These are phyloP conservation scores for Serendipita vermifera DNA, from an alignment of 768 basidiomycete species.

Conservation along the genomic window DNA sequence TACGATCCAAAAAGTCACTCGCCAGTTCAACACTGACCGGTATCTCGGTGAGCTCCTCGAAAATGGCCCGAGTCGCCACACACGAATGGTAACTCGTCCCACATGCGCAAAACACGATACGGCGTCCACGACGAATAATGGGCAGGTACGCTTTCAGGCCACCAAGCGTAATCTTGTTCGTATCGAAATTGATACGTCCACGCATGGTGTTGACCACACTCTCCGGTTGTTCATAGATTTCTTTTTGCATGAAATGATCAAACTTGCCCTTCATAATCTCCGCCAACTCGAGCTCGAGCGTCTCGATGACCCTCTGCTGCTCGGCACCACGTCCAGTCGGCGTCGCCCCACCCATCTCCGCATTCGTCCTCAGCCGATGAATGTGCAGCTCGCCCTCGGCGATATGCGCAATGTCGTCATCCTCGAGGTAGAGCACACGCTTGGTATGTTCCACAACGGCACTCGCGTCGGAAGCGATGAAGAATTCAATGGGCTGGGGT, in stretches of 20 bases:
- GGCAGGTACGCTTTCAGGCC: constrained; percentile 90
- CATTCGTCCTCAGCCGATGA: constrained; percentile 88
- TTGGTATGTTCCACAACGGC: constrained; percentile 99
- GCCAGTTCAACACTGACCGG: constrained; percentile 95
- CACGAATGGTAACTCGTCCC: constrained; percentile 98
- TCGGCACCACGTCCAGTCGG: constrained; percentile 47
- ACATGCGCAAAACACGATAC: constrained; percentile 96
- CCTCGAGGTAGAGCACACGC: constrained; percentile 95
- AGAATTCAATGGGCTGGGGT: constrained; percentile 98
- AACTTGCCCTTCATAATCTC: constrained; percentile 99
- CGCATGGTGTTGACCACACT: constrained; percentile 99
- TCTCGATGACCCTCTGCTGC: constrained; percentile 89
- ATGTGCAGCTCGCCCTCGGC: constrained; percentile 96
- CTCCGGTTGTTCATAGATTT: constrained; percentile 98
- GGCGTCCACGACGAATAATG: constrained; percentile 86
- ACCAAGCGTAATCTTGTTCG: constrained; percentile 80
- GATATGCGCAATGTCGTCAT: constrained; percentile 98
- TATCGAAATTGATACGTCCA: constrained; percentile 98
- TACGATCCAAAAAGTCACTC: constrained; percentile 95
- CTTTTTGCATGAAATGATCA: constrained; percentile 99
- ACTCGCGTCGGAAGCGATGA: constrained; percentile 93
- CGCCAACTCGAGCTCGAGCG: constrained; percentile 95
- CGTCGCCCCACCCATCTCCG: constrained; percentile 41
- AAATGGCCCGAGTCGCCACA: constrained; percentile 91
- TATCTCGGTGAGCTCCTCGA: constrained; percentile 97